phyloP scores from a whole-genome alignment of 495 filamentous ascomycete genomes.

The Hypoxylon subgilvum region DNA sequence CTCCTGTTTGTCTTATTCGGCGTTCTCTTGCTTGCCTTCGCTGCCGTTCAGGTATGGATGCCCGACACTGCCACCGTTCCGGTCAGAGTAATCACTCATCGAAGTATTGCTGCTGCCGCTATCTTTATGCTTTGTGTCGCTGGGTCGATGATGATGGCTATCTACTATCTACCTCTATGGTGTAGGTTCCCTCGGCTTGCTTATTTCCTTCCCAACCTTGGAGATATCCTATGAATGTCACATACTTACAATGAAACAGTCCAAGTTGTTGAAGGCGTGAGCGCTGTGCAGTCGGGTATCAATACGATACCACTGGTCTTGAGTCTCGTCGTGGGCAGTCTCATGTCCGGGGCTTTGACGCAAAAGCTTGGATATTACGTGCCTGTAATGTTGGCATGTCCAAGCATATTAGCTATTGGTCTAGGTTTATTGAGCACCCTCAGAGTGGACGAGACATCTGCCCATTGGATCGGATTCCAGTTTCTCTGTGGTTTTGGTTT shows the following conservation, averaged over 20 bases:
- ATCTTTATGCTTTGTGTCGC: constrained; percentile 66
- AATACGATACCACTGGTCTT: constrained; percentile 65
- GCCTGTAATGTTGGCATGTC: constrained; percentile 64
- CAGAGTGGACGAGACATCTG: constrained; percentile 54
- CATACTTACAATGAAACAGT: constrained; percentile 64
- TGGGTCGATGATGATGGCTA: constrained; percentile 70
- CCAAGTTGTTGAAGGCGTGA: constrained; percentile 69
- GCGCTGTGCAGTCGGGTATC: constrained; percentile 63
- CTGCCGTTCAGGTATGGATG: constrained; percentile 67
- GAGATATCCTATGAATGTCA: constrained; percentile 38
- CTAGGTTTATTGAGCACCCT: constrained; percentile 73
- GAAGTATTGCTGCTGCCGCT: constrained; percentile 68
- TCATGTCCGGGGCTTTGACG: constrained; percentile 59
- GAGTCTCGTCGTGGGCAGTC: constrained; percentile 55
- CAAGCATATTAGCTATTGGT: constrained; percentile 67
- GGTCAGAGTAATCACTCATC: constrained; percentile 71
- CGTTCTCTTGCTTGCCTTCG: constrained; percentile 66
- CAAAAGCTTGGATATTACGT: constrained; percentile 70
- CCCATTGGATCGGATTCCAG: constrained; percentile 76
- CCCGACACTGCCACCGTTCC: constrained; percentile 80
- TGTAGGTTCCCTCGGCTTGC: constrained; percentile 61
- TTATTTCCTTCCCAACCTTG: constrained; percentile 35
- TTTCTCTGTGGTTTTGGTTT: constrained; percentile 73
- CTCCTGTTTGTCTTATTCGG: constrained; percentile 70
- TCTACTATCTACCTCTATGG: constrained; percentile 75